Evolutionary conservation across 1,284 basidiomycete genomes (phyloP), one percentile per base, ranked within the genome.

Genomic region (Cryptococcus sp.): DNA sequence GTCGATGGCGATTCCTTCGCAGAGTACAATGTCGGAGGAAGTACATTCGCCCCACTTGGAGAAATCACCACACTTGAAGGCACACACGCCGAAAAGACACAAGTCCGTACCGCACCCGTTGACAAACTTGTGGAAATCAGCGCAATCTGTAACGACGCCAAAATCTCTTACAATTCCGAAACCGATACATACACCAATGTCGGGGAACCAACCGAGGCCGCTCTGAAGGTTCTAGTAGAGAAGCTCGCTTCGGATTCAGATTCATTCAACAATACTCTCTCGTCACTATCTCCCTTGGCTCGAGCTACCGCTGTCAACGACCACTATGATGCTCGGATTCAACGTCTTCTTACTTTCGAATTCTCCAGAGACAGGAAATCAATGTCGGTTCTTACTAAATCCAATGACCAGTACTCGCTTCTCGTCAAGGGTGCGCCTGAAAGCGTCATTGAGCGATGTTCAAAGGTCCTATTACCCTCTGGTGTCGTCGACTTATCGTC

Each of bases 281-380:
- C 78, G 5, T 75, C 76, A 37, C 78, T 93, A 19, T 72, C 83
- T 10, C 80, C 82, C 24, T 73, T 78, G 18, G 76, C 78, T 40
- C 87, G 92, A 50, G 85, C 86, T 45, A 88, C 82, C 59, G 91
- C 86, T 36, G 82, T 98, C 73, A 91, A 88, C 77, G 84, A 87
- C 47, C 82, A 86, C 73, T 85, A 88, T 67, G 88, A 91, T 61
- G 78, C 79, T 45, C 79, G 77, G 19, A 85, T 91, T 65, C 79
- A 85, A 18, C 85, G 92, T 55, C 79, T 96, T 11, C 77, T 94
- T 59, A 98, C 93, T 2, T 93, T 98, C 69, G 94, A 98, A 73
- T 98, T 98, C 76, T 89, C 91, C 24, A 86, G 94, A 32, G 96
- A 98, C 75, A 88, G 94, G 72, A 98, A 98, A 78, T 93, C 92